These are phyloP conservation scores for Aspergillus asperescens DNA, from an alignment of 495 filamentous ascomycete species.

Conservation along the genomic window DNA sequence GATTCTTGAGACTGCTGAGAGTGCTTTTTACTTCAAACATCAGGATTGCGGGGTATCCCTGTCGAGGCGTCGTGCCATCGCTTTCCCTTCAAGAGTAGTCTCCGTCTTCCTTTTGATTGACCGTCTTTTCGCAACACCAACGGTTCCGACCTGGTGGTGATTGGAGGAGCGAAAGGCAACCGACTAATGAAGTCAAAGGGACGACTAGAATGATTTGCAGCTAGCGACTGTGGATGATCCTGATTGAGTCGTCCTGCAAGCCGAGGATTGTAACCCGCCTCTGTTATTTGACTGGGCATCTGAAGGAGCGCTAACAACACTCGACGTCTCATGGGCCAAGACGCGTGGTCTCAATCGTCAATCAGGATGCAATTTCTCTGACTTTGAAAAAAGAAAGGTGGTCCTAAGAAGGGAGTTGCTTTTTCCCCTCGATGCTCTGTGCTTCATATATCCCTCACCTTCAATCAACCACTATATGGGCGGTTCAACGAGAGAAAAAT, in stretches of 20 bases:
- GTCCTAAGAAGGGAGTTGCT: neutral
- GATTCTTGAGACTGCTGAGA: no score
- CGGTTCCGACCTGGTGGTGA: constrained; percentile 9
- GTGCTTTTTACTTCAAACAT: neutral
- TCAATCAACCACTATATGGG: neutral
- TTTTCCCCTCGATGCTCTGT: neutral
- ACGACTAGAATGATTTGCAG: constrained; percentile 13
- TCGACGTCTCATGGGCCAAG: no score
- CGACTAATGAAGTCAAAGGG: constrained; percentile 7
- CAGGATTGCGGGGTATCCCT: constrained; percentile 11
- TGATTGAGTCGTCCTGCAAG: neutral
- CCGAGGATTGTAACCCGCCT: neutral
- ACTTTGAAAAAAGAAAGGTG: neutral
- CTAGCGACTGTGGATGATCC: constrained; percentile 8
- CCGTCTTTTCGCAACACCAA: constrained; percentile 5
- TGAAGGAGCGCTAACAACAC: constrained; percentile 8
- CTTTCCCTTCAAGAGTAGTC: neutral
- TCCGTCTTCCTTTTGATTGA: neutral
- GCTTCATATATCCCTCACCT: constrained; percentile 1
- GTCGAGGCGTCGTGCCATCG: neutral
- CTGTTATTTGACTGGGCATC: constrained; percentile 5
- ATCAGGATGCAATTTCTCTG: constrained; percentile 7
- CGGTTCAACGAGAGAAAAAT: neutral
- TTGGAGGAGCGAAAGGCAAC: constrained; percentile 7
- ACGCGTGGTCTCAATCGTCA: neutral